phyloP scores from a whole-genome alignment of 23 red algal genomes.

The Gracilaria caudata region DNA sequence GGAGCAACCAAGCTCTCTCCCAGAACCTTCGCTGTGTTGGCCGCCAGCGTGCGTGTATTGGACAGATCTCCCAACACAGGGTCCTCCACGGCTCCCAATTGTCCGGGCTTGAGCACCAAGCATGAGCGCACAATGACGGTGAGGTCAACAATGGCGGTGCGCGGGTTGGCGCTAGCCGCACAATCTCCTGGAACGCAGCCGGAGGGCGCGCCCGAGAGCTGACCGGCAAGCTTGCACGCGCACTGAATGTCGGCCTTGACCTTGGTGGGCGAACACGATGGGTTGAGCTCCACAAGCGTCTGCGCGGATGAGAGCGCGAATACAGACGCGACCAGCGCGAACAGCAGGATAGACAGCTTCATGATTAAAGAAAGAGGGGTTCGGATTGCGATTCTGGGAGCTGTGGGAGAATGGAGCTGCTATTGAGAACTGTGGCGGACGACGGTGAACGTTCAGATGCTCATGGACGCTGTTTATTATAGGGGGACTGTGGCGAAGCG shows the following conservation, averaged over 20 bases:
- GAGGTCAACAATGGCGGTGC: background rate
- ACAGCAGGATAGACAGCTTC: background rate
- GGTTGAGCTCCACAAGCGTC: constrained; percentile 31
- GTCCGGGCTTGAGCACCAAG: constrained; percentile 18
- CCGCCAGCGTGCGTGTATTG: background rate
- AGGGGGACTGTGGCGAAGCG: background rate
- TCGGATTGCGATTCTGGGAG: background rate
- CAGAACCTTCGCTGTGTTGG: constrained; percentile 1
- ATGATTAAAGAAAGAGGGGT: background rate
- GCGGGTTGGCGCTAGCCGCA: background rate
- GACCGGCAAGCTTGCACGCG: constrained; percentile 2
- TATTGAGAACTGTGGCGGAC: no score
- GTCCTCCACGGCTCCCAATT: background rate
- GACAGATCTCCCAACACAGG: constrained; percentile 13
- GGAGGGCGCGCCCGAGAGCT: background rate
- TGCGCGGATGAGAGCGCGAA: background rate
- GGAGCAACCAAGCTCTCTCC: background rate
- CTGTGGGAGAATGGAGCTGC: background rate
- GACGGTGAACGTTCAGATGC: background rate
- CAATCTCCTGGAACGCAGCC: background rate
- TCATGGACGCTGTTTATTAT: no score
- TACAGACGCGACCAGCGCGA: background rate
- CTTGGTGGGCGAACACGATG: background rate
- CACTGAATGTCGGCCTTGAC: background rate
- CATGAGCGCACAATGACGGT: constrained; percentile 27